Evolutionary conservation across 164 flowering plant species (phyloP), one percentile per base, ranked within the genome.

Genomic region (Euptelea pleiosperma): DNA sequence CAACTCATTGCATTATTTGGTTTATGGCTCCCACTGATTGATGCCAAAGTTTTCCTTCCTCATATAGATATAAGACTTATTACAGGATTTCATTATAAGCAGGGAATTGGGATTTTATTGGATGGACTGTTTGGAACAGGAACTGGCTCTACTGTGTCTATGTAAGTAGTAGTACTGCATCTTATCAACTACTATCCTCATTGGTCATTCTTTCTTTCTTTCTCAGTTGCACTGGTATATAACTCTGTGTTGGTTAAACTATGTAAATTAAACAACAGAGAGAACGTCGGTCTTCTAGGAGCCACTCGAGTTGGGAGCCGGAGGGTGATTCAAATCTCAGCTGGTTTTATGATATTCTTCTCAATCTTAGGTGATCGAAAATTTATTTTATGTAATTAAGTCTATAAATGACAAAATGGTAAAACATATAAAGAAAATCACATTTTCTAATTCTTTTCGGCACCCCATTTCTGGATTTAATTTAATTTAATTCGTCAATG

Each of bases 331-430:
- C 99, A 94, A 76, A 91, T 94, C 24, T 84, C 98, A 44, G 98
- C 99, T 69, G 99, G 99, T 28, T 94, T 94, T 70, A 94, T 94
- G 99, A 89, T 94, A 58, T 91, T 91, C 74, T 94, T 94, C 82
- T 84, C 99, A 26, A 82, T 94, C 2, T 58, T 94, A 69, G 99
- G 98, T 90, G 43, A 67, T 77, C 47, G 55, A 44, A 45, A 2
- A n/a, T n/a, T n/a, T n/a, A n/a, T n/a, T n/a, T n/a, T n/a, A n/a
- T n/a, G n/a, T n/a, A n/a, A n/a, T n/a, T n/a, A n/a, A n/a, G n/a
- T n/a, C n/a, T n/a, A n/a, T n/a, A n/a, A n/a, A n/a, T n/a, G n/a
- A n/a, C n/a, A n/a, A n/a, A n/a, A n/a, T n/a, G n/a, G n/a, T n/a
- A n/a, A n/a, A n/a, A n/a, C n/a, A n/a, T n/a, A n/a, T n/a, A n/a